Conservation (phyloP, 179 eudicot genomes). For the Silene vulgaris region DNA sequence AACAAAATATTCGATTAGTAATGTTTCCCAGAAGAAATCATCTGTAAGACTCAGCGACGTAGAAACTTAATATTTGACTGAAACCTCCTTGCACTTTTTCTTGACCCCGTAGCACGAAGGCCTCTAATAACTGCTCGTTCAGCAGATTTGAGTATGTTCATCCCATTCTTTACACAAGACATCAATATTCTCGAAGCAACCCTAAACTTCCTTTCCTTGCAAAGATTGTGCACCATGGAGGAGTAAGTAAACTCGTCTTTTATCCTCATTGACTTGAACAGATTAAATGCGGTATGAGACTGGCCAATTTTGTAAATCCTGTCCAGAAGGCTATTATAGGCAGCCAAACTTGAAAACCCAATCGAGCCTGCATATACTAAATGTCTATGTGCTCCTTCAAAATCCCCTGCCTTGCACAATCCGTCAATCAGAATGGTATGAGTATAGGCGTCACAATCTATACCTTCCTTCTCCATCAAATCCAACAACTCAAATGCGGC, state of each 20-base stretch:
- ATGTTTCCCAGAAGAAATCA: too few relatives aligned
- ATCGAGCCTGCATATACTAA: conserved; percentile 34
- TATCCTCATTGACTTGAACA: conserved; percentile 46
- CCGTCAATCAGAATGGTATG: conserved; percentile 67
- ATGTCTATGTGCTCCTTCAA: conserved; percentile 49
- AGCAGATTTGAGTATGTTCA: conserved; percentile 47
- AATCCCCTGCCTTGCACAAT: conserved; percentile 56
- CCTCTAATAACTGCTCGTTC: conserved; percentile 59
- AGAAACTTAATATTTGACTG: conserved; percentile 38
- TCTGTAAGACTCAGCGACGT: conserved; percentile 20
- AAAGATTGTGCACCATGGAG: conserved; percentile 69
- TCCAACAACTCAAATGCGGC: conserved; percentile 46
- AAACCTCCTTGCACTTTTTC: conserved; percentile 41
- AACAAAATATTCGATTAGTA: too few relatives aligned
- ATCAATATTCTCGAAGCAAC: conserved; percentile 57
- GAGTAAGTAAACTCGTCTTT: conserved; percentile 77
- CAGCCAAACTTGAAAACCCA: conserved; percentile 55
- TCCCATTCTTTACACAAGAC: conserved; percentile 49
- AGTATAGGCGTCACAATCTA: conserved; percentile 56
- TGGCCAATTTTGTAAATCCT: conserved; percentile 54
- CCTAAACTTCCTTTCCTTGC: conserved; percentile 51
- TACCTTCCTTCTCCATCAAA: conserved; percentile 48
- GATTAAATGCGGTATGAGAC: conserved; percentile 47
- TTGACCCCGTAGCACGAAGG: conserved; percentile 39
- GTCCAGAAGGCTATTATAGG: conserved; percentile 54